phyloP scores from a whole-genome alignment of 805 yeast genomes.

The Clavispora phyllophila region DNA sequence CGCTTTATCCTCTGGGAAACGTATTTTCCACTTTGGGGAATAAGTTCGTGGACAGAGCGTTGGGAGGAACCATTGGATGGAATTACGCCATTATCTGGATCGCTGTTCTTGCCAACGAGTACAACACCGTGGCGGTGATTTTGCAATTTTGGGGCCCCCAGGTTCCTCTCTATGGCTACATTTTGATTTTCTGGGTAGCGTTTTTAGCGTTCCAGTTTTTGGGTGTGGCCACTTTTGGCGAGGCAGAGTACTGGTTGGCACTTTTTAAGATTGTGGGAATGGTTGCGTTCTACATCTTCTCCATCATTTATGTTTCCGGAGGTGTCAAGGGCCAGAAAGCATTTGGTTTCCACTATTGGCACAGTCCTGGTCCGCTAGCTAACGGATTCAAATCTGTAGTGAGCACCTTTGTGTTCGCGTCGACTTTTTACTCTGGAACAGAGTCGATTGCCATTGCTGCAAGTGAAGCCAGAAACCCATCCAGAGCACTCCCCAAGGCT shows the following conservation, averaged over 20 bases:
- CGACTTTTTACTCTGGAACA: slow-evolving; percentile 56
- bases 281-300: slow-evolving; percentile 46
- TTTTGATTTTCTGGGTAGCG: slow-evolving; percentile 47
- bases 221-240: slow-evolving; percentile 53
- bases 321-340: slow-evolving; percentile 35
- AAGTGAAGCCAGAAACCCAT: slow-evolving; percentile 57
- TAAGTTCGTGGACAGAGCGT: slow-evolving; percentile 48
- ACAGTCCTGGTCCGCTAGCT: slow-evolving; percentile 39
- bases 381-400: slow-evolving; percentile 53
- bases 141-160: slow-evolving; percentile 46
- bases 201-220: slow-evolving; percentile 47
- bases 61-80: slow-evolving; percentile 54
- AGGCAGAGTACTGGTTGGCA: slow-evolving; percentile 51
- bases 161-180: slow-evolving; percentile 53
- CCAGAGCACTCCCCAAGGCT: slow-evolving; percentile 52
- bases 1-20: slow-evolving; percentile 46
- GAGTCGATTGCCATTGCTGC: slow-evolving; percentile 57
- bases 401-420: slow-evolving; percentile 52
- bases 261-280: slow-evolving; percentile 44
- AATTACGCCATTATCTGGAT: slow-evolving; percentile 53
- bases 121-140: slow-evolving; percentile 48
- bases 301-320: slow-evolving; percentile 43
- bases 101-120: slow-evolving; percentile 51
- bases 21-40: slow-evolving; percentile 51
- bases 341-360: slow-evolving; percentile 41